phyloP scores from a whole-genome alignment of 495 filamentous ascomycete species.

The Podospora comata region DNA sequence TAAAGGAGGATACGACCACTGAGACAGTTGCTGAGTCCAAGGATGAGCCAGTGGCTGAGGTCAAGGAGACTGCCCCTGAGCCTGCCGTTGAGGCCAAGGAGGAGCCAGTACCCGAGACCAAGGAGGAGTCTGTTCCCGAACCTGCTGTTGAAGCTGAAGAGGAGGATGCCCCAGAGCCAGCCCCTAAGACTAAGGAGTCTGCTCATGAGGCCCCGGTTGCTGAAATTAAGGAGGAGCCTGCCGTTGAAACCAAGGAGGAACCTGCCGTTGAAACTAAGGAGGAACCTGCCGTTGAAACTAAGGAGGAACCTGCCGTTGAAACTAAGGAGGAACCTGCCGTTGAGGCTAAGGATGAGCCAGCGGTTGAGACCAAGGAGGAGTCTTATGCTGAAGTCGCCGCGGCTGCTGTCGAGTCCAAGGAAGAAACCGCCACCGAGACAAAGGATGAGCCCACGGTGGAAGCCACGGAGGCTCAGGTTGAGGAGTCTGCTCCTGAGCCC shows the following conservation, averaged over 20 bases:
- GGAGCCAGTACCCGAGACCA: neutral
- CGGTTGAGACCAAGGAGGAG: constrained; percentile 3
- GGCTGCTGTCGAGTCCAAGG: neutral
- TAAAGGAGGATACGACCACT: neutral
- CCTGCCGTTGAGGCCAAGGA: constrained; percentile 3
- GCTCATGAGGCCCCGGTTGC: neutral
- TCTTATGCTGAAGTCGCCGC: constrained; percentile 1
- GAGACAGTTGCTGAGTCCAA: constrained; percentile 1
- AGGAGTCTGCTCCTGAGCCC: constrained; percentile 14
- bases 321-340: neutral
- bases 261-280: constrained; percentile 3
- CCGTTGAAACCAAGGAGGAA: constrained; percentile 9
- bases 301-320: constrained; percentile 11
- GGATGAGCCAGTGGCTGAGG: constrained; percentile 1
- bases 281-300: constrained; percentile 8
- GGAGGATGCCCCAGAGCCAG: neutral
- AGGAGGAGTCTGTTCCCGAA: constrained; percentile 5
- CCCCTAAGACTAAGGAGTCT: neutral
- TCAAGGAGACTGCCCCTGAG: neutral
- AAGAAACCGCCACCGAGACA: constrained; percentile 3
- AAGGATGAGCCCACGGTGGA: constrained; percentile 2
- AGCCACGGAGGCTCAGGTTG: constrained; percentile 1
- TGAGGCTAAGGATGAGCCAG: constrained; percentile 4
- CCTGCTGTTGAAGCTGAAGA: constrained; percentile 3
- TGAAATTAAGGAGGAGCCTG: constrained; percentile 1